Evolutionary conservation across 1,139 yeast species (phyloP).

Genomic region (Geotrichum fermentans): DNA sequence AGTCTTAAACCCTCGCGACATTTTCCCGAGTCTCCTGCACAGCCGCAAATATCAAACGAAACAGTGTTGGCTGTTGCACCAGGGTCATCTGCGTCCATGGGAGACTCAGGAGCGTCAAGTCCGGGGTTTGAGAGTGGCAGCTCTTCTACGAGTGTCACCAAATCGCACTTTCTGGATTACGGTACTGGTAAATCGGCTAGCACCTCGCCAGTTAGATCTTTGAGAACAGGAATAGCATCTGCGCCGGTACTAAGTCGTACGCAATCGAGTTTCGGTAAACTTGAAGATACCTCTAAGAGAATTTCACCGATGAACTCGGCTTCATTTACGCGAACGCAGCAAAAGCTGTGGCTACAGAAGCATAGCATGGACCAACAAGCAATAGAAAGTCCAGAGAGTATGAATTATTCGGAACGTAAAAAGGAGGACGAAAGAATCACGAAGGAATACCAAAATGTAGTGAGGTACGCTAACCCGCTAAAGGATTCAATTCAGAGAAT

Average conservation of each 20-base stretch:
- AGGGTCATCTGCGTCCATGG: constrained; percentile 5
- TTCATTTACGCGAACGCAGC: constrained; percentile 62
- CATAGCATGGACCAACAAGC: constrained; percentile 46
- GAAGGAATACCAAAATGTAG: constrained; percentile 64
- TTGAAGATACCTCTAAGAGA: not conserved
- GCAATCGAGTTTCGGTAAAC: constrained; percentile 9
- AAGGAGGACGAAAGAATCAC: constrained; percentile 73
- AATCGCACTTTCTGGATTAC: constrained; percentile 17
- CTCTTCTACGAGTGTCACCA: constrained; percentile 2
- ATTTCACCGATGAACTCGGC: constrained; percentile 7
- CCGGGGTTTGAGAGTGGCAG: not conserved
- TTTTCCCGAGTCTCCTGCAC: constrained; percentile 26
- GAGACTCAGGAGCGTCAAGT: constrained; percentile 2
- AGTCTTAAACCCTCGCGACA: constrained; percentile 11
- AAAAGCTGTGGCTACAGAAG: constrained; percentile 75
- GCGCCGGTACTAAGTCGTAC: constrained; percentile 14
- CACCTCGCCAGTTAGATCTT: not conserved
- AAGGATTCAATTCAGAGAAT: constrained; percentile 54
- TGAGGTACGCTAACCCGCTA: constrained; percentile 66
- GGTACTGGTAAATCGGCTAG: not conserved
- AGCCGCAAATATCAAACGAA: constrained; percentile 30
- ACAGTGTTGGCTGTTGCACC: constrained; percentile 24
- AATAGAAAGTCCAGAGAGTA: constrained; percentile 13
- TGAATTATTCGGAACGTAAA: constrained; percentile 45
- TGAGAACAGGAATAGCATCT: not conserved